Base-by-base conservation (phyloP, 2,329 filamentous ascomycete species). In the Zelopaecilomyces penicillatus region DNA sequence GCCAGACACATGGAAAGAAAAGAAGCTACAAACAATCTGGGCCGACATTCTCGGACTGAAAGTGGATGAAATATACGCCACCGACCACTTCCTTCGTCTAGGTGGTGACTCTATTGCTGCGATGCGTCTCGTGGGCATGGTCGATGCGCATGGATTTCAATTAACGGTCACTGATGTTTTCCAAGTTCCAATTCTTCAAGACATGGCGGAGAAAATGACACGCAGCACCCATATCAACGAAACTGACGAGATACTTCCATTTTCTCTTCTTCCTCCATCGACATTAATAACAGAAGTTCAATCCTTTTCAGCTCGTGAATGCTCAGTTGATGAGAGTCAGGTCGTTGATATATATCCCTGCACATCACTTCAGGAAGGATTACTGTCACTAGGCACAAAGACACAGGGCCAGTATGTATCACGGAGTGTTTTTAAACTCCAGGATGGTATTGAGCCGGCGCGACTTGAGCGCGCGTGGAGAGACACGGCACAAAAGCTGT, bases 51-150 rank as follows among this genome's bases (percentile, higher is more conserved):
- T 73, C 12, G 62, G 64, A 41, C 48, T 68, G 12, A 55, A 59
- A 0, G 44, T 57, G 1, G 54, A 55, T 1, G 56, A 59, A 5
- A 56, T 68, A 46, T 51, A 54, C 10, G 42, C 54, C 3, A 54
- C 61, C 6, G 57, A 61, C 46, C 57, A 56, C 51, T 69, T 69
- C 50, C 57, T 69, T 39, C 52, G 54, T 12, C 51, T 67, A 4
- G 66, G 66, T 5, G 67, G 67, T 6, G 66, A 70, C 42, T 69
- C 66, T 6, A 65, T 69, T 27, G 53, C 51, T 0, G 65, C 66
- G 12, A 69, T 70, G 59, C 54, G 56, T 2, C 55, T 67, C 29
- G 61, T 61, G 5, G 67, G 71, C 11, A 46, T 55, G 26, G 58
- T 56, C 12, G 54, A 59, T 30, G 52, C 54, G 31, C 51, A 49